Conservation (phyloP, 257 asterid species). For the Misopates orontium region DNA sequence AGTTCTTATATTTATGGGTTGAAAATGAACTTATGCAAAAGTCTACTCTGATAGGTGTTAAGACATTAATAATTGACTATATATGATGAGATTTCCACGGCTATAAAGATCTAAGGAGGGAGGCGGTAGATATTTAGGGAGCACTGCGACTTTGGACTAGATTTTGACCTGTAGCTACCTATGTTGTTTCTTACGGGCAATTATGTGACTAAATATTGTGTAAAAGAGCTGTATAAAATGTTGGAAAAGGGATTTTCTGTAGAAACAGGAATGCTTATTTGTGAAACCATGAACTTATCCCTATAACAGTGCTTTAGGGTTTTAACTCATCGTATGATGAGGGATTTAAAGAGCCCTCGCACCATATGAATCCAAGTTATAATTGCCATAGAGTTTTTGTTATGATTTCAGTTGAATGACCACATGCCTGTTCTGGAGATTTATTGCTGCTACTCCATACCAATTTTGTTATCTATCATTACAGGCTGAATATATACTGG, state of each 20-base stretch:
- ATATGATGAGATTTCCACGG: not conserved
- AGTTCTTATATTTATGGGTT: conserved; percentile 1
- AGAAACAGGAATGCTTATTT: not conserved
- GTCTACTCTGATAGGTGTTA: not conserved
- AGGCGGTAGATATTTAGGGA: not conserved
- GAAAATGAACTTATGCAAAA: not conserved
- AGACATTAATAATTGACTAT: not conserved
- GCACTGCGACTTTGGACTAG: not conserved
- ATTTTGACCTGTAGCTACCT: not conserved
- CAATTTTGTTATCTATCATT: conserved; percentile 21
- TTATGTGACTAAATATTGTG: not conserved
- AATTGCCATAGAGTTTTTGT: not conserved
- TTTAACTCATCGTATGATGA: not conserved
- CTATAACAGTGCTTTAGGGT: not conserved
- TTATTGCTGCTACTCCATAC: not conserved
- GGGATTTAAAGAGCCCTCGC: not conserved
- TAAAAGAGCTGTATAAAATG: not conserved
- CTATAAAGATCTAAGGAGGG: not conserved
- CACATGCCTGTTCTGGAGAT: conserved; percentile 7
- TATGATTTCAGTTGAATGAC: not conserved
- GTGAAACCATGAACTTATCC: not conserved
- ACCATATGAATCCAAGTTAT: not conserved
- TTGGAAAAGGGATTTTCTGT: not conserved
- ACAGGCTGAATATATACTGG: conserved; percentile 92
- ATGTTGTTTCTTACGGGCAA: not conserved